Base-by-base conservation (phyloP, 2,329 filamentous ascomycete species). In the Fusarium sp. region DNA sequence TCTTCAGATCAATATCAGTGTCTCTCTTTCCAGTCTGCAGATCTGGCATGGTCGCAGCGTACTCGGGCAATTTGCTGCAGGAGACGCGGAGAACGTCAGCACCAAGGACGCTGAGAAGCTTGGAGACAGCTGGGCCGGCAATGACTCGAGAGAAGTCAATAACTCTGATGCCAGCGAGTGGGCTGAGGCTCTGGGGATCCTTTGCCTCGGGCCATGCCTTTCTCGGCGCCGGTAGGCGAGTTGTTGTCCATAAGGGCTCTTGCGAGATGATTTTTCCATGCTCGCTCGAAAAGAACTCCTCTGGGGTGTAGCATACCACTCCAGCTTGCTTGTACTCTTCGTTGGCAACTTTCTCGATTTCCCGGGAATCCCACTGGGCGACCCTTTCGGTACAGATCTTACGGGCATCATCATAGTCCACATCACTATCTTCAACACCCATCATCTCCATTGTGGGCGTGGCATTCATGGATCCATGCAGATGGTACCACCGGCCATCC, bases 381-480 rank as follows among this genome's bases (percentile, higher is more conserved):
- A 49, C 33, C 21, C 41, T 49, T 14, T 49, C 18, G 2, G 23
- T 15, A 6, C 29, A 49, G 8, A 18, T 49, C 23, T 21, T 9
- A 14, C 39, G 27, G 1, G 47, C 47, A 9, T 21, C 35, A 17
- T 49, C 33, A 29, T 14, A 17, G n/a, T 18, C 20, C 2, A 29
- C 23, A 11, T 49, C 33, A 4, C 11, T 21, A 9, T 49, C 47
- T n/a, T 49, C 47, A n/a, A 49, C 47, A 21, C 47, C 47, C 33
- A 49, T 8, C 47, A 49, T 49, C 7, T 41, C 33, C 47, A 49
- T 49, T 1, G 47, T 49, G 3, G 47, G 47, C 14, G 27, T 2
- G 5, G 47, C 23, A 20, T 49, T 49, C 47, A 49, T 49, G 14
- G 47, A 49, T 8, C 47, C 47, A 41, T 49, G 47, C 11, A 49